These are phyloP conservation scores for Microthyrium microscopicum DNA, from an alignment of 2,329 filamentous ascomycete species.

Conservation along the genomic window DNA sequence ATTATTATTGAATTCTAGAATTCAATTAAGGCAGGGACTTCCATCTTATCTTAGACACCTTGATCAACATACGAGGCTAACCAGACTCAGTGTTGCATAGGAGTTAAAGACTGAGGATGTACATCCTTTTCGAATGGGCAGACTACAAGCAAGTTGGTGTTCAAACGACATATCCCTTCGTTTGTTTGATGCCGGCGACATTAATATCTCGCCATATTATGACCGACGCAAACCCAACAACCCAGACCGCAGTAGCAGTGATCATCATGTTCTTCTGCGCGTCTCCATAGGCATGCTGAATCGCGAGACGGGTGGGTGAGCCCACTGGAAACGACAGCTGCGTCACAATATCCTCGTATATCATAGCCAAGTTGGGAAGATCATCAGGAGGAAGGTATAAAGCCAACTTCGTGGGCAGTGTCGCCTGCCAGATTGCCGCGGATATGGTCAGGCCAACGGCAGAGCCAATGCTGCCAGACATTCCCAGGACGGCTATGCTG, in stretches of 20 bases:
- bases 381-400: neutral
- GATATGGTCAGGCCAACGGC: constrained; percentile 17
- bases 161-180: constrained; percentile 10
- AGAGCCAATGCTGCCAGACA: constrained; percentile 15
- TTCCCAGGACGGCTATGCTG: constrained; percentile 15
- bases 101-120: no score
- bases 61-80: no score
- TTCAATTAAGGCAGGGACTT: no score
- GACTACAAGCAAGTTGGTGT: neutral
- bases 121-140: no score
- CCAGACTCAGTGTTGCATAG: no score
- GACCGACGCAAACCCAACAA: constrained; percentile 2
- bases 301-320: constrained; percentile 3
- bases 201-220: constrained; percentile 7
- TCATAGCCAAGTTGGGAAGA: constrained; percentile 1
- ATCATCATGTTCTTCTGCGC: constrained; percentile 7
- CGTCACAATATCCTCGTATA: constrained; percentile 6
- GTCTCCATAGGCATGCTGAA: constrained; percentile 8
- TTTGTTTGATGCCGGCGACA: constrained; percentile 8
- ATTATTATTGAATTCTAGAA: no score
- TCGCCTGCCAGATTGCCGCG: constrained; percentile 18
- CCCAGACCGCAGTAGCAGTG: constrained; percentile 4
- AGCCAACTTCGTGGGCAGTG: constrained; percentile 9
- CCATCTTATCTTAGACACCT: no score
- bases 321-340: constrained; percentile 7